These are phyloP conservation scores for Macroventuria anomochaeta DNA, from an alignment of 2,329 filamentous ascomycete species.

Conservation along the genomic window DNA sequence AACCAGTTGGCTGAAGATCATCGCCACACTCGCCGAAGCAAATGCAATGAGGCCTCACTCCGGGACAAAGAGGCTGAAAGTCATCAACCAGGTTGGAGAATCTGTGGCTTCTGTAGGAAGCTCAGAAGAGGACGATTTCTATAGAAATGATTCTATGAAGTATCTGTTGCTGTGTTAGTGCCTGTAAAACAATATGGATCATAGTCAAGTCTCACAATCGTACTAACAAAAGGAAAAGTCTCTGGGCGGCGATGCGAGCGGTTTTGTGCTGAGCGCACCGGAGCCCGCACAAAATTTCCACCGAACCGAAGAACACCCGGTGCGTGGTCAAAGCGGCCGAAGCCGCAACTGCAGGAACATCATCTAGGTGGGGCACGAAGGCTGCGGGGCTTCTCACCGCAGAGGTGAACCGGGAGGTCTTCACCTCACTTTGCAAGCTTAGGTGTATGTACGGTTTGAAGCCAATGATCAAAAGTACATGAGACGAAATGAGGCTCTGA, in stretches of 20 bases:
- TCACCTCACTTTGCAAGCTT: neutral
- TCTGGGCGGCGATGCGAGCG: neutral
- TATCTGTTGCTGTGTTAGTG: constrained; percentile 10
- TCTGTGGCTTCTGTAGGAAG: constrained; percentile 92
- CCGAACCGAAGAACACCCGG: constrained; percentile 1
- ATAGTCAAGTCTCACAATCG: constrained; percentile 10
- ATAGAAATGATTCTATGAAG: constrained; percentile 72
- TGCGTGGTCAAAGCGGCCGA: constrained; percentile 1
- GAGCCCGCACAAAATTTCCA: neutral
- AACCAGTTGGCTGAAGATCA: constrained; percentile 84
- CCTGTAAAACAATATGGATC: neutral
- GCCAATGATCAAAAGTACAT: neutral
- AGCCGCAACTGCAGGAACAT: constrained; percentile 23
- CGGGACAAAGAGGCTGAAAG: constrained; percentile 79
- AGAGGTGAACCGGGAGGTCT: neutral
- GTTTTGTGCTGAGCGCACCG: too few relatives aligned
- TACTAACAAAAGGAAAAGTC: neutral
- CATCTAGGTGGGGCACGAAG: constrained; percentile 9
- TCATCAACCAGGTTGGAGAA: constrained; percentile 92
- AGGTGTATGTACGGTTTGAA: neutral
- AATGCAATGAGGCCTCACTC: constrained; percentile 75
- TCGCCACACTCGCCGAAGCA: constrained; percentile 88
- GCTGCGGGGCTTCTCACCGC: constrained; percentile 15
- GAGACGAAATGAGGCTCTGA: neutral
- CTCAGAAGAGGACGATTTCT: constrained; percentile 93